These are phyloP conservation scores for Penicillium corylophilum DNA, from an alignment of 2,329 filamentous ascomycete genomes.

Conservation along the genomic window DNA sequence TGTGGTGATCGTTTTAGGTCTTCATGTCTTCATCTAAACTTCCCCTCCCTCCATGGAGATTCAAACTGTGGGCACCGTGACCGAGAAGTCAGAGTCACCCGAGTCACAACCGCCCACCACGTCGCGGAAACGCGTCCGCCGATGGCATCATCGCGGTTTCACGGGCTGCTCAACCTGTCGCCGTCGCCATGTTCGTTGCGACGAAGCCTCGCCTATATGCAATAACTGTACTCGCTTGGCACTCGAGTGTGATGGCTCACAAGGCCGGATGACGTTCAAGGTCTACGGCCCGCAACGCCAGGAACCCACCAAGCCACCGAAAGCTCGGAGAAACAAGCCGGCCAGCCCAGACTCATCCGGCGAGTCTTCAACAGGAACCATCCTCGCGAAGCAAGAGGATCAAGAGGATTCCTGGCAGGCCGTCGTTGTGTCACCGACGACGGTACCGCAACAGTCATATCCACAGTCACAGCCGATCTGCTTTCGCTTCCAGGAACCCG, in stretches of 20 bases:
- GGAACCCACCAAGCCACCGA: slow-evolving; percentile 13
- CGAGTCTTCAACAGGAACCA: slow-evolving; percentile 6
- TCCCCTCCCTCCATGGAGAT: slow-evolving; percentile 28
- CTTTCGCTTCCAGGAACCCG: slow-evolving; percentile 30
- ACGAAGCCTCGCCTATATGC: slow-evolving; percentile 35
- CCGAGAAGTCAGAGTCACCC: slow-evolving; percentile 4
- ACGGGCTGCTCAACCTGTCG: slow-evolving; percentile 44
- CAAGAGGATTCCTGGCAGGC: slow-evolving; percentile 16
- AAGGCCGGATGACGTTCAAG: slow-evolving; percentile 39
- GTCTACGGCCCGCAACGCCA: slow-evolving; percentile 32
- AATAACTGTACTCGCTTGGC: slow-evolving; percentile 39
- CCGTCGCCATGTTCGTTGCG: slow-evolving; percentile 41
- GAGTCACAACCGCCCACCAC: slow-evolving; percentile 15
- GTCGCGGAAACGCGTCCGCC: slow-evolving; percentile 34
- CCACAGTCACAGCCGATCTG: slow-evolving; percentile 9
- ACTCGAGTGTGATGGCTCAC: slow-evolving; percentile 34
- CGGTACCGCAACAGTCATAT: not conserved
- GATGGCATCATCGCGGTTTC: slow-evolving; percentile 45
- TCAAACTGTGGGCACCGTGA: slow-evolving; percentile 22
- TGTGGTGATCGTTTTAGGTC: not conserved
- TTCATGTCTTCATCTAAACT: slow-evolving; percentile 27
- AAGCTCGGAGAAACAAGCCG: slow-evolving; percentile 18
- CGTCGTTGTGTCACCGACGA: slow-evolving; percentile 29
- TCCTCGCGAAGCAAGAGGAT: slow-evolving; percentile 7
- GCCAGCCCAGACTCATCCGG: slow-evolving; percentile 14